These are phyloP conservation scores for Colletotrichum eremochloae DNA, from an alignment of 2,329 filamentous ascomycete genomes.

Conservation along the genomic window DNA sequence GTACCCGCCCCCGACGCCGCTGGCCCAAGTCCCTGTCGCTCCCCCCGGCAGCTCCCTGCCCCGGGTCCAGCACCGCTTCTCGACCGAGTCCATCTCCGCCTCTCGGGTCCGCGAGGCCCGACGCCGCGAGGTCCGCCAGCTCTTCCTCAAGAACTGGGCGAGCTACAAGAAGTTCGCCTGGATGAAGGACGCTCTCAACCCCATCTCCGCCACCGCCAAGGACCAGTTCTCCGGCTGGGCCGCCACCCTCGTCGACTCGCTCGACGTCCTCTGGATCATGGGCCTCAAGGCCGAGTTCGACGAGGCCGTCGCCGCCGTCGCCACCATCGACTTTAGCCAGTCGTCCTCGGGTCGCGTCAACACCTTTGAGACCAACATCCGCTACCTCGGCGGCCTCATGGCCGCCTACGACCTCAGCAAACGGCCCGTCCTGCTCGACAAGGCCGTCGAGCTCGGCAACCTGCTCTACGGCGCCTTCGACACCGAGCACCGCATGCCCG, in stretches of 20 bases:
- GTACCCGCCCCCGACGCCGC: conserved; percentile 45
- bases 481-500: conserved; percentile 75
- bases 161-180: conserved; percentile 61
- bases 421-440: conserved; percentile 66
- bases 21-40: conserved; percentile 46
- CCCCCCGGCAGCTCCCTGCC: conserved; percentile 46
- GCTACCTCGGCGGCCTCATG: conserved; percentile 77
- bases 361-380: conserved; percentile 79
- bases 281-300: conserved; percentile 64
- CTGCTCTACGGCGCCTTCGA: conserved; percentile 76
- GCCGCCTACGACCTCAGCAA: conserved; percentile 77
- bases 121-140: conserved; percentile 52
- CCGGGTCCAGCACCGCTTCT: conserved; percentile 53
- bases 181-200: conserved; percentile 61
- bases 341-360: conserved; percentile 59
- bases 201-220: conserved; percentile 54
- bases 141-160: conserved; percentile 55
- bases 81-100: conserved; percentile 44
- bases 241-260: conserved; percentile 59
- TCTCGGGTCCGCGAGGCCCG: conserved; percentile 48
- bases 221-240: conserved; percentile 63
- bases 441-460: conserved; percentile 74
- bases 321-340: conserved; percentile 62
- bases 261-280: conserved; percentile 69
- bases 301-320: conserved; percentile 59